Evolutionary conservation across 495 filamentous ascomycete species (phyloP).

Genomic region (Penicillium ochrochloron): DNA sequence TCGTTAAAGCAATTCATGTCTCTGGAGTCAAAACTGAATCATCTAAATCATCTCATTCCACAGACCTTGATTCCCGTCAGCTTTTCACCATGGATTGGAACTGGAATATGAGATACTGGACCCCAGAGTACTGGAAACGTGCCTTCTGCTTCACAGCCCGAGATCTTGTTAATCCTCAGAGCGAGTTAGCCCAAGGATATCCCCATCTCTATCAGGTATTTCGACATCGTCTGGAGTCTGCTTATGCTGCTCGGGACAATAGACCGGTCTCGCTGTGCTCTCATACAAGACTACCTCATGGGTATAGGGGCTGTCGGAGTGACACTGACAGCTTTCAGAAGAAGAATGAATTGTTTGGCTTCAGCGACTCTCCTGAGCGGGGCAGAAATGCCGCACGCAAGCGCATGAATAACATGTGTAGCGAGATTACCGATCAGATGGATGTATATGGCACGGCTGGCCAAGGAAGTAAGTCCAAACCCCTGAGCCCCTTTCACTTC

Average conservation of each 20-base stretch:
- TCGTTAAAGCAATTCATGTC: background rate
- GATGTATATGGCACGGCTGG: conserved; percentile 29
- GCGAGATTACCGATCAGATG: conserved; percentile 9
- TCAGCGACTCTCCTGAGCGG: conserved; percentile 5
- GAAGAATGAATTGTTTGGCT: conserved; percentile 1
- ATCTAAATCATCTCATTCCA: background rate
- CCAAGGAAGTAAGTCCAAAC: conserved; percentile 22
- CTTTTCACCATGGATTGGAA: background rate
- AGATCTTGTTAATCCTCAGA: conserved; percentile 11
- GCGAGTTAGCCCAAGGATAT: conserved; percentile 15
- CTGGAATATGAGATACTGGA: background rate
- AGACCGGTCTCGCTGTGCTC: conserved; percentile 22
- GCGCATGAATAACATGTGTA: conserved; percentile 19
- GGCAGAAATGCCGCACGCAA: background rate
- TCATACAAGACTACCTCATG: conserved; percentile 1
- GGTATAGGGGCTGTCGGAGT: conserved; percentile 12
- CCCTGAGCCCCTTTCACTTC: background rate
- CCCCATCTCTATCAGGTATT: conserved; percentile 22
- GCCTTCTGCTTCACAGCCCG: conserved; percentile 13
- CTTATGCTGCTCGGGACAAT: conserved; percentile 11
- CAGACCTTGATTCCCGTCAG: background rate
- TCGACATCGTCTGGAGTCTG: conserved; percentile 14
- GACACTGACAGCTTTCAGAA: conserved; percentile 14
- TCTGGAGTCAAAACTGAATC: background rate
- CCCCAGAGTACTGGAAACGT: background rate